Evolutionary conservation across 371 early-diverging fungal genomes (phyloP), one percentile per base, ranked within the genome.

Genomic region (Mucor piriformis): DNA sequence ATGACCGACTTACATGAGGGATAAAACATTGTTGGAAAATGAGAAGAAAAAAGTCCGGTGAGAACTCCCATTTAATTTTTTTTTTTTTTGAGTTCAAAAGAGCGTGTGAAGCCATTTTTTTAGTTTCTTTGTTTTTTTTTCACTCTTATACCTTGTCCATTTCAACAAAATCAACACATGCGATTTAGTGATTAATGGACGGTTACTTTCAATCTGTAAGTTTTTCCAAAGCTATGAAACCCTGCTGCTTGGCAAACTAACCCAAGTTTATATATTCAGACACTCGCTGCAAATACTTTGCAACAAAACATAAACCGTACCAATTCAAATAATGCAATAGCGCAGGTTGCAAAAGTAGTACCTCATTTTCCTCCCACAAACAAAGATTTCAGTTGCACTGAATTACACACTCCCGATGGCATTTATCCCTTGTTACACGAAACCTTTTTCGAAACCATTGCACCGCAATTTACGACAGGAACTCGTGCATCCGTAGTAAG

Each of bases 331-430:
- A 57, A 46, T 23, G 52, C 27, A 12, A 42, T 24, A 24, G 24
- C 57, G 2, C 47, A 44, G 3, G 35, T 32, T 7, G 46, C 57
- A 5, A 44, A 50, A 43, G 51, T 55, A 2, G 33, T 63, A 8
- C 50, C 54, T 61, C 73, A 71, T 16, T 71, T 61, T 60, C 81
- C 81, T 33, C 74, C 77, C 1, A 73, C 72, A 23, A 73, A 77
- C 59, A 75, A 75, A 59, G 76, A 77, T 6, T 80, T 80, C 20
- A 63, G 62, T 46, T 72, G 74, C 35, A 67, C 50, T 20, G 70
- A 74, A 49, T 78, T 87, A 58, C 70, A 74, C 42, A 79, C 83
- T 15, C 79, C 83, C 16, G 86, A 86, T 57, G 86, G 86, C 10
- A 69, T 62, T 21, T 86, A 83, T 52, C 72, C 70, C 29, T 65